Evolutionary conservation across 768 basidiomycete genomes (phyloP).

Genomic region (Postia placenta): DNA sequence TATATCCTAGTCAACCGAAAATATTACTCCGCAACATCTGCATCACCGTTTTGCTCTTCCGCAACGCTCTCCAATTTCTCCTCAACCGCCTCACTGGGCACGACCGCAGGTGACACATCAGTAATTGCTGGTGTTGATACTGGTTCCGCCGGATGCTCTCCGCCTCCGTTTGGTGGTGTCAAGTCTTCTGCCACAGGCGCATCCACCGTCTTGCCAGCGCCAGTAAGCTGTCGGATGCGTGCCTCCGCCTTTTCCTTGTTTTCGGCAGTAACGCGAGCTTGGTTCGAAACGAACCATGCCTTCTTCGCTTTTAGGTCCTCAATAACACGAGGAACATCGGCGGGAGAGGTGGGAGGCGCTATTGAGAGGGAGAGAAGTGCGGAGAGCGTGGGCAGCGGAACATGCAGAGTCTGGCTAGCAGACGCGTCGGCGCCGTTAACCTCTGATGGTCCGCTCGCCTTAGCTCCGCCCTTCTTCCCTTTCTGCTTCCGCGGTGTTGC

Average conservation of each 20-base stretch:
- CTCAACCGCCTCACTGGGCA: constrained; percentile 33
- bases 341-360: constrained; percentile 71
- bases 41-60: constrained; percentile 23
- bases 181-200: constrained; percentile 26
- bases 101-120: constrained; percentile 24
- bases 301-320: constrained; percentile 93
- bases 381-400: constrained; percentile 81
- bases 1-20: constrained; percentile 1
- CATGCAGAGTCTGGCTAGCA: constrained; percentile 45
- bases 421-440: constrained; percentile 24
- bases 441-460: constrained; percentile 17
- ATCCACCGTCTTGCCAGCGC: constrained; percentile 24
- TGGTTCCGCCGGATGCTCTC: constrained; percentile 40
- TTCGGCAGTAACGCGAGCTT: constrained; percentile 70
- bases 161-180: constrained; percentile 32
- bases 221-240: constrained; percentile 57
- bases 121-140: constrained; percentile 34
- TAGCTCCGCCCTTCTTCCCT: constrained; percentile 47
- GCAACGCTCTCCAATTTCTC: constrained; percentile 38
- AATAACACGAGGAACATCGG: constrained; percentile 78
- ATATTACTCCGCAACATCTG: constrained; percentile 2
- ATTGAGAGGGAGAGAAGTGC: constrained; percentile 88
- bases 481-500: constrained; percentile 62
- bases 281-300: constrained; percentile 92
- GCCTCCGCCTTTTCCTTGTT: constrained; percentile 77